These are phyloP conservation scores for Didymosphaeria variabile DNA, from an alignment of 2,329 filamentous ascomycete species.

Conservation along the genomic window DNA sequence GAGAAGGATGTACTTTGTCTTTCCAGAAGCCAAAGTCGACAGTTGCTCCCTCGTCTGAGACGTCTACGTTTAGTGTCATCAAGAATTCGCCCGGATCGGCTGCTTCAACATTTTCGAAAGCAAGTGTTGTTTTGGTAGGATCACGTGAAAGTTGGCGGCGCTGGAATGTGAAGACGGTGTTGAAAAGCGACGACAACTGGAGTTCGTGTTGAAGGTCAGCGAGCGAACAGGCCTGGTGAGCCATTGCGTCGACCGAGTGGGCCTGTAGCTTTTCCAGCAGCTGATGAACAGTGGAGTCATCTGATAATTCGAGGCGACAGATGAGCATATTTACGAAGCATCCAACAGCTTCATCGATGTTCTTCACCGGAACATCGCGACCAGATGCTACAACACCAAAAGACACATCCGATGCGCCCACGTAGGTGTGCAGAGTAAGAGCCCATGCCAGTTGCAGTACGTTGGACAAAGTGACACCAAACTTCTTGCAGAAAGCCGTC, in stretches of 20 bases:
- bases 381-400: conserved; percentile 66
- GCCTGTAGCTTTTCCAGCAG: conserved; percentile 56
- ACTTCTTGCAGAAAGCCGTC: conserved; percentile 50
- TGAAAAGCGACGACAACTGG: conserved; percentile 46
- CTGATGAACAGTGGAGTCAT: conserved; percentile 48
- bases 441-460: conserved; percentile 64
- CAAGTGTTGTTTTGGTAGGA: conserved; percentile 35
- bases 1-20: conserved; percentile 35
- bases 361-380: conserved; percentile 60
- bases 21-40: conserved; percentile 46
- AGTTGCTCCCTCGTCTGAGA: conserved; percentile 37
- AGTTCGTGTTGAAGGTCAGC: conserved; percentile 50
- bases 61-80: conserved; percentile 46
- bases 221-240: conserved; percentile 60
- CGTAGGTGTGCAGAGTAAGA: conserved; percentile 60
- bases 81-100: conserved; percentile 49
- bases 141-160: conserved; percentile 36
- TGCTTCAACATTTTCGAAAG: conserved; percentile 45
- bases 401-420: conserved; percentile 57
- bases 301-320: conserved; percentile 55
- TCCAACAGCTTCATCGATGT: conserved; percentile 60
- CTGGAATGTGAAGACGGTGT: conserved; percentile 50
- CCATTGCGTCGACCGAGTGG: conserved; percentile 57
- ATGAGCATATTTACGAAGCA: conserved; percentile 66
- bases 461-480: conserved; percentile 59